Base-by-base conservation (phyloP, 768 basidiomycete species). In the Termitomyces bulborhizus region DNA sequence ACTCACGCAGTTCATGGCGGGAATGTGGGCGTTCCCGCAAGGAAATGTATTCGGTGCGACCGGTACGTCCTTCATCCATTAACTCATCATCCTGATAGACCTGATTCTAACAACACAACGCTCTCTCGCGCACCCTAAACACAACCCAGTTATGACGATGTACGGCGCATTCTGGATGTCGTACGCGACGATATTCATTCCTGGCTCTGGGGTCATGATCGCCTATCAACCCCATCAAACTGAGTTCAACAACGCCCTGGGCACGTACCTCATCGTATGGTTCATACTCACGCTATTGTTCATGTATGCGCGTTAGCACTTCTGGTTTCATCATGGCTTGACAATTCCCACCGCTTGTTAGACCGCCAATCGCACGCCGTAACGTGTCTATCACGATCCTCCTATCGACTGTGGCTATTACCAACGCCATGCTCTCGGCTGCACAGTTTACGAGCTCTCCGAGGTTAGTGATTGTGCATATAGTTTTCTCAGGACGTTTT, bases 121-220 rank as follows among this genome's bases (percentile, higher is more conserved):
- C 21, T 21, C 21, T 21, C 21, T 21, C 21, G 21, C 21, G 21
- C 21, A 21, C 21, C 21, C 21, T 21, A 21, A 21, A 21, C 21
- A 21, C 21, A 21, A 21, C 21, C 21, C 57, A 86, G 89, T 83
- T 0, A 88, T 91, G 71, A 72, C 84, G 1, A 83, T 81, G 3
- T 91, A 85, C 56, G 88, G 88, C 31, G 80, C 79, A 0, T 91
- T 91, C 73, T 91, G 90, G 89, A 73, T 91, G 75, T 88, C 88
- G 2, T 90, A 81, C 53, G 86, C 80, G 6, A 74, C 79, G 0
- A 82, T 90, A 54, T 74, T 83, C 65, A 79, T 88, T 42, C 90
- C 89, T 0, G 72, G 74, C 16, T 77, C 77, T 1, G 86, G 87
- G 3, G 72, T 90, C 41, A 41, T 65, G 4, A 63, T 69, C 0